Evolutionary conservation across 345 rosid genomes (phyloP).

Genomic region (Rhizophora apiculata): DNA sequence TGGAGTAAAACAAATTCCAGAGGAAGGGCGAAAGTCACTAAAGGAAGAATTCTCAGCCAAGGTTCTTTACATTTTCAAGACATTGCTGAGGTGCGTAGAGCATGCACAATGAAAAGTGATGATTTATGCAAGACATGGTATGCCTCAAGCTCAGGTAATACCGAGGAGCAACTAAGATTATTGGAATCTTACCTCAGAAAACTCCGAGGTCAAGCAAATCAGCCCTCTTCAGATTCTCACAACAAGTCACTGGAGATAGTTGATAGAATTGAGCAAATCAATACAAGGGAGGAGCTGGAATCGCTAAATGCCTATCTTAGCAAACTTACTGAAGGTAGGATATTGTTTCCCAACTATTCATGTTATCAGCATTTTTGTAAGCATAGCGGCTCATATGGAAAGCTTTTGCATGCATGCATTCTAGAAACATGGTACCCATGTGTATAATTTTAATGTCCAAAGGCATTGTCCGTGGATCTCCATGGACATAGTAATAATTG

Average conservation of each 20-base stretch:
- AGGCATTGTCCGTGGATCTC: background rate
- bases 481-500: background rate
- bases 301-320: slow-evolving; percentile 53
- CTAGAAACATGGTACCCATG: background rate
- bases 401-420: background rate
- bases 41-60: slow-evolving; percentile 13
- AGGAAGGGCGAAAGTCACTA: background rate
- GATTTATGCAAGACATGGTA: slow-evolving; percentile 16
- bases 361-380: background rate
- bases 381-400: background rate
- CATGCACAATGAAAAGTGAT: slow-evolving; percentile 22
- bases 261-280: slow-evolving; percentile 18
- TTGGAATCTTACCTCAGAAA: slow-evolving; percentile 76
- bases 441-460: background rate
- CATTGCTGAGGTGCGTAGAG: slow-evolving; percentile 11
- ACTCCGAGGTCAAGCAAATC: slow-evolving; percentile 24
- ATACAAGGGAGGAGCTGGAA: slow-evolving; percentile 33
- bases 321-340: slow-evolving; percentile 46
- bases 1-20: slow-evolving; percentile 14
- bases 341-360: background rate
- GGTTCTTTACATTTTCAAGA: slow-evolving; percentile 21
- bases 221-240: slow-evolving; percentile 21
- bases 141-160: slow-evolving; percentile 29
- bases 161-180: slow-evolving; percentile 38
- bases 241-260: slow-evolving; percentile 7